phyloP scores from a whole-genome alignment of 2,329 filamentous ascomycete species.

The Ophiosphaerella korrae region DNA sequence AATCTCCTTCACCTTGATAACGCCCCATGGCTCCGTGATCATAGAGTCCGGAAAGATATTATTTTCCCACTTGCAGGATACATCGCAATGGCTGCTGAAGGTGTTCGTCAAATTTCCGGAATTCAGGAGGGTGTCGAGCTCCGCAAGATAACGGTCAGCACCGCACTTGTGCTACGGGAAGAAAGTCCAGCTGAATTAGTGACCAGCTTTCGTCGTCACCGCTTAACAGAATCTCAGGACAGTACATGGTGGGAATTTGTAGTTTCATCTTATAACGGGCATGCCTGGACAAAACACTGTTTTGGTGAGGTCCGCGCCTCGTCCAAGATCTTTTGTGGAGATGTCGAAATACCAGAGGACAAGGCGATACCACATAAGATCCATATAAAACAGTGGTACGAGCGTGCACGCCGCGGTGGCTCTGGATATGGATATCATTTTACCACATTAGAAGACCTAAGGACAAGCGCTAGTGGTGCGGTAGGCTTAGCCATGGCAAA shows the following conservation, averaged over 20 bases:
- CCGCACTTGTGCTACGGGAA: conserved; percentile 9
- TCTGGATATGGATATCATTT: no score
- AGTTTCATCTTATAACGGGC: conserved; percentile 12
- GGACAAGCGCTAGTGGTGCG: no score
- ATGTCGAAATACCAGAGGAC: no score
- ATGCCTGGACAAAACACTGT: conserved; percentile 26
- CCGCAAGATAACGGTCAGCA: conserved; percentile 1
- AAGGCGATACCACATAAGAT: background rate
- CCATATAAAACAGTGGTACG: background rate
- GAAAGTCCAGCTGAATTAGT: conserved; percentile 5
- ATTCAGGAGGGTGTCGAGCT: background rate
- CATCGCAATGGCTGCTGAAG: conserved; percentile 8
- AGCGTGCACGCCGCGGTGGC: background rate
- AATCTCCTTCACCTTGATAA: conserved; percentile 40
- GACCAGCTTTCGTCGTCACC: conserved; percentile 6
- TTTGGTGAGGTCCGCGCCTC: conserved; percentile 8
- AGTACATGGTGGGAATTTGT: conserved; percentile 11
- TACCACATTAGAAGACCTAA: no score
- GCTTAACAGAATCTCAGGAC: conserved; percentile 13
- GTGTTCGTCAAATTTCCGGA: conserved; percentile 7
- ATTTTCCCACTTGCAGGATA: conserved; percentile 25
- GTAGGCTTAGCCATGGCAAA: background rate
- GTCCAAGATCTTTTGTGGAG: no score
- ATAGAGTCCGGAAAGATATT: conserved; percentile 35
- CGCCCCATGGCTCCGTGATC: conserved; percentile 53